Evolutionary conservation across 371 early-diverging fungal species (phyloP).

Genomic region (Rhizopus arrhizus): DNA sequence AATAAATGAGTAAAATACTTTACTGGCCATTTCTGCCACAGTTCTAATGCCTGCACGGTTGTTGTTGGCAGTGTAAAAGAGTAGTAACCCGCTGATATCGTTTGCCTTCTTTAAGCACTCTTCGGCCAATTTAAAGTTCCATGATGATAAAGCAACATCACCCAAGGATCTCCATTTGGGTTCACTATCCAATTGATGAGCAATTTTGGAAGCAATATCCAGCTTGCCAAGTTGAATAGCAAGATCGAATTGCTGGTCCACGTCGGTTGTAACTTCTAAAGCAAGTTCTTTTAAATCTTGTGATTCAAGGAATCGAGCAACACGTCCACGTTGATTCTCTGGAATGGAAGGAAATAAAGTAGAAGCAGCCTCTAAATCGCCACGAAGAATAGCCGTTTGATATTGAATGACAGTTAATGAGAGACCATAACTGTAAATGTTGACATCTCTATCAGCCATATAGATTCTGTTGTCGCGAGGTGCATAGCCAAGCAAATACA

Average conservation of each 20-base stretch:
- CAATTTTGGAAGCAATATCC: constrained; percentile 84
- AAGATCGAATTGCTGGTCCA: constrained; percentile 94
- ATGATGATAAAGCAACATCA: constrained; percentile 84
- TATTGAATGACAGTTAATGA: constrained; percentile 94
- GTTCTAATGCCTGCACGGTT: constrained; percentile 74
- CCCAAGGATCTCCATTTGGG: constrained; percentile 92
- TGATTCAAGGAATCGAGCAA: constrained; percentile 94
- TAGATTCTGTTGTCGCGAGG: constrained; percentile 93
- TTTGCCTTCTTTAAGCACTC: constrained; percentile 86
- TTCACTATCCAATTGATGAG: constrained; percentile 77
- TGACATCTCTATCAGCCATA: constrained; percentile 90
- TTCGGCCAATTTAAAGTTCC: constrained; percentile 90
- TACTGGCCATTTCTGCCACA: constrained; percentile 80
- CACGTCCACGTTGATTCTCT: constrained; percentile 80
- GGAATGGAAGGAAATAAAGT: constrained; percentile 83
- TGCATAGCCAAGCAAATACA: constrained; percentile 92
- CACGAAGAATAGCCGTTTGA: constrained; percentile 93
- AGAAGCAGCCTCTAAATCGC: constrained; percentile 83
- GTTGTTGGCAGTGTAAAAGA: constrained; percentile 88
- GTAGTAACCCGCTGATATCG: constrained; percentile 85
- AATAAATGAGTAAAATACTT: constrained; percentile 1
- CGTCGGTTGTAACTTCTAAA: constrained; percentile 88
- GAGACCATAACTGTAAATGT: constrained; percentile 86
- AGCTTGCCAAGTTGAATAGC: constrained; percentile 85
- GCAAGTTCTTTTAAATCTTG: constrained; percentile 92